A percentile compares a stretch with the other conserved stretches of the same genome.
Evolutionary conservation across 768 basidiomycete genomes (phyloP).

Genomic region (Lentinula edodes): DNA sequence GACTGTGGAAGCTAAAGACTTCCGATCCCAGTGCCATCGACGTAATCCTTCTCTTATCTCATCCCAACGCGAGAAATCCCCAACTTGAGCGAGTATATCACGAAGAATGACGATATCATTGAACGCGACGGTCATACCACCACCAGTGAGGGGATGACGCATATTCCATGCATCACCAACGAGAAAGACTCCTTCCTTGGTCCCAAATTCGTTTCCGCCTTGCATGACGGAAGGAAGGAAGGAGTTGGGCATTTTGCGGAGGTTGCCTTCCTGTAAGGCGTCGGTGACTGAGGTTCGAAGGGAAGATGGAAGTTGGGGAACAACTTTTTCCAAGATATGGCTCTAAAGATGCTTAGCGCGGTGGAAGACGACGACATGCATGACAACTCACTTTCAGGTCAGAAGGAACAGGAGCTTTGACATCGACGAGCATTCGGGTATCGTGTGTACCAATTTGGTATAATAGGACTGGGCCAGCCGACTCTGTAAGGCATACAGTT

Average conservation of each 20-base stretch:
- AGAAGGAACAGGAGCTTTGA: conserved; percentile 77
- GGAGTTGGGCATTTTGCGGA: conserved; percentile 93
- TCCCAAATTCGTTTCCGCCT: conserved; percentile 3
- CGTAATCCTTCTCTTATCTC: conserved; percentile 47
- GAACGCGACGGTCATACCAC: conserved; percentile 96
- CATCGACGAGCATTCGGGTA: conserved; percentile 90
- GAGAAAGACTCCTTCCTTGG: conserved; percentile 46
- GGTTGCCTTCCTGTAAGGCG: conserved; percentile 73
- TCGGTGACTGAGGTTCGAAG: conserved; percentile 59
- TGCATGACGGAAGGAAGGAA: conserved; percentile 83
- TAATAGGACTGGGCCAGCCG: conserved; percentile 81
- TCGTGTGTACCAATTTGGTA: conserved; percentile 90
- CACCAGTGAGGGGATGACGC: conserved; percentile 97
- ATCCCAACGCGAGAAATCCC: conserved; percentile 43
- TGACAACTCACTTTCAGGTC: conserved; percentile 61
- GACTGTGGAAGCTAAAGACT: conserved; percentile 76
- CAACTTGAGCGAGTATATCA: conserved; percentile 42
- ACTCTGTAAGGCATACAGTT: conserved; percentile 77
- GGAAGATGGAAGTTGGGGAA: conserved; percentile 75
- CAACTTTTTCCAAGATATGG: conserved; percentile 66
- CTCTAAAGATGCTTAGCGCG: conserved; percentile 28
- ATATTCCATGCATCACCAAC: conserved; percentile 98
- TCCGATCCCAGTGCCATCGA: conserved; percentile 84
- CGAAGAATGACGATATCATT: conserved; percentile 77
- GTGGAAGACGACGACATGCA: not conserved